phyloP scores from a whole-genome alignment of 345 rosid genomes.

The Aquilaria yunnanensis region DNA sequence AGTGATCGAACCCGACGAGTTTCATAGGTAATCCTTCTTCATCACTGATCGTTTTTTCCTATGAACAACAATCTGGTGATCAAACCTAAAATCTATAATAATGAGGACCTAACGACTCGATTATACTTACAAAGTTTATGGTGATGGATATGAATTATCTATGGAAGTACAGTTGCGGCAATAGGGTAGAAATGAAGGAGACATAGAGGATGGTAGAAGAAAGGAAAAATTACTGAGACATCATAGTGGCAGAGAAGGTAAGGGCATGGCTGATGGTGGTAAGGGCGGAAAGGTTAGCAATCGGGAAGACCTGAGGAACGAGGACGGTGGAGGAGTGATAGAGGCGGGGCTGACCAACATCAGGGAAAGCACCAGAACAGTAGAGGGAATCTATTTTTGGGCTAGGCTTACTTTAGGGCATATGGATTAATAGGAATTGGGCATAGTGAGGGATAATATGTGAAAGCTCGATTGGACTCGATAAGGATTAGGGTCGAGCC shows the following conservation, averaged over 20 bases:
- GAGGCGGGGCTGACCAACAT: slow-evolving; percentile 62
- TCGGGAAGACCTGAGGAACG: slow-evolving; percentile 70
- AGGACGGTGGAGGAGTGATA: slow-evolving; percentile 23
- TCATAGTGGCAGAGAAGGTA: slow-evolving; percentile 46
- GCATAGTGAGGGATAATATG: no score
- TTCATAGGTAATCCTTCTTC: no score
- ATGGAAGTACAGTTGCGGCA: slow-evolving; percentile 48
- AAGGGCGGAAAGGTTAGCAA: slow-evolving; percentile 57
- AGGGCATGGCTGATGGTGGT: slow-evolving; percentile 58
- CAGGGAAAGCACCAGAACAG: slow-evolving; percentile 60
- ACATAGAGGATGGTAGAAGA: slow-evolving; percentile 46
- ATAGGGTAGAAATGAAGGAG: slow-evolving; percentile 37
- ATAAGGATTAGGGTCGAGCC: no score
- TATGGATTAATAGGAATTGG: no score
- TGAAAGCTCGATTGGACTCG: no score
- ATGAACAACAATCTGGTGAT: no score
- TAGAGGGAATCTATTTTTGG: slow-evolving; percentile 28
- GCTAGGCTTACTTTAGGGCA: no score
- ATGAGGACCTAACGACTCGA: slow-evolving; percentile 40
- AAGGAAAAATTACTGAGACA: slow-evolving; percentile 64
- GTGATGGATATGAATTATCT: slow-evolving; percentile 45
- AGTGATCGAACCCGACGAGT: slow-evolving; percentile 35
- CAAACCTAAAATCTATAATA: no score
- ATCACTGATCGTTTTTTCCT: slow-evolving; percentile 26
- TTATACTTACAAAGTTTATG: slow-evolving; percentile 67